A percentile compares a stretch with the other conserved stretches of the same genome.
phyloP scores from a whole-genome alignment of 2,329 filamentous ascomycete species.

The Shiraia sp. region DNA sequence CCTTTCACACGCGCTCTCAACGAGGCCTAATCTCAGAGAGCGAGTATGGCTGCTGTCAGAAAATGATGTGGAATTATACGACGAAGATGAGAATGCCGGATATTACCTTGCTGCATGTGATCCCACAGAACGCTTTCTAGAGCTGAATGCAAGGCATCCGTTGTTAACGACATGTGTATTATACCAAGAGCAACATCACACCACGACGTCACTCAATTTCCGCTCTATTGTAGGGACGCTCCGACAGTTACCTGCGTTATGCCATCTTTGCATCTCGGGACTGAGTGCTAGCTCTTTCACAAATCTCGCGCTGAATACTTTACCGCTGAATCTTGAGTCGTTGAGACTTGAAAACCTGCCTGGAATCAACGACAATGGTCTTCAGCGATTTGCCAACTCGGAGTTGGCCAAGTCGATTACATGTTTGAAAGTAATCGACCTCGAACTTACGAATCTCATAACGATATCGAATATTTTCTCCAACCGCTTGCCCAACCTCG shows the following conservation, averaged over 20 bases:
- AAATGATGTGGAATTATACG: constrained; percentile 19
- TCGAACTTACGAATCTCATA: constrained; percentile 56
- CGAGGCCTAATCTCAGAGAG: constrained; percentile 57
- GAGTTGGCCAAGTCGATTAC: constrained; percentile 51
- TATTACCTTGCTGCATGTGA: constrained; percentile 50
- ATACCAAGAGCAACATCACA: constrained; percentile 36
- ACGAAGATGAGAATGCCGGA: constrained; percentile 35
- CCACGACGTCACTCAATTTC: constrained; percentile 53
- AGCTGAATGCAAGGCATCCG: constrained; percentile 57
- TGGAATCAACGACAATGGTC: constrained; percentile 60
- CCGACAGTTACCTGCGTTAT: constrained; percentile 56
- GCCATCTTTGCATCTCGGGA: constrained; percentile 58
- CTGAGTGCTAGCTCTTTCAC: constrained; percentile 60
- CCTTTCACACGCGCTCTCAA: constrained; percentile 60
- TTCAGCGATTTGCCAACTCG: constrained; percentile 56
- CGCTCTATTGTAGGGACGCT: constrained; percentile 60
- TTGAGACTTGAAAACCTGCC: constrained; percentile 60
- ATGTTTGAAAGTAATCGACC: constrained; percentile 56
- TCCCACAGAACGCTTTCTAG: constrained; percentile 57
- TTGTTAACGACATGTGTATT: constrained; percentile 59
- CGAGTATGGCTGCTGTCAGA: constrained; percentile 58
- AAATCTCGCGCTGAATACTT: constrained; percentile 57
- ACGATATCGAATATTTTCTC: constrained; percentile 58
- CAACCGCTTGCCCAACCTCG: constrained; percentile 48
- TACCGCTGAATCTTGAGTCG: constrained; percentile 55